These are phyloP conservation scores for Hirschioporus abietinus DNA, from an alignment of 768 basidiomycete species.

Conservation along the genomic window DNA sequence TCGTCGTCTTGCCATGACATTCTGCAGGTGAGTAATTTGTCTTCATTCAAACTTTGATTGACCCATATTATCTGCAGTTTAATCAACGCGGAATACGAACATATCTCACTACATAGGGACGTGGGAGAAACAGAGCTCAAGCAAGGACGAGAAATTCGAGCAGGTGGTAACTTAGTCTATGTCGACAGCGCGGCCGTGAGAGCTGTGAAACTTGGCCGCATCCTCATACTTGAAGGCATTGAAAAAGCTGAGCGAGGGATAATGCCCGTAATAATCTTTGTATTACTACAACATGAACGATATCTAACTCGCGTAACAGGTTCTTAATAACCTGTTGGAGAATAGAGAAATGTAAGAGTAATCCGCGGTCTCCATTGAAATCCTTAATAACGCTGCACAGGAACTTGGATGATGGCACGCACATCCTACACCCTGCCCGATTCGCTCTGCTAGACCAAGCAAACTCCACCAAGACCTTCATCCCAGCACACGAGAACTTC, in stretches of 20 bases:
- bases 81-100: constrained; percentile 65
- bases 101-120: constrained; percentile 61
- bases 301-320: constrained; percentile 9
- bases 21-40: constrained; percentile 42
- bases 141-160: constrained; percentile 61
- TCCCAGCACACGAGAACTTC: constrained; percentile 64
- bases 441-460: constrained; percentile 41
- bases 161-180: constrained; percentile 58
- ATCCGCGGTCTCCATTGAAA: not conserved
- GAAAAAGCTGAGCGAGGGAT: constrained; percentile 71
- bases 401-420: constrained; percentile 66
- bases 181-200: constrained; percentile 63
- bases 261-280: constrained; percentile 47
- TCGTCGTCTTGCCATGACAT: constrained; percentile 54
- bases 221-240: constrained; percentile 64
- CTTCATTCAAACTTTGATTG: not conserved
- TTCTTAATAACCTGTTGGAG: constrained; percentile 64
- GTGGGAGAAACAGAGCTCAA: constrained; percentile 71
- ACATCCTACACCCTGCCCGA: constrained; percentile 61
- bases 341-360: constrained; percentile 60
- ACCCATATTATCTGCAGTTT: constrained; percentile 29
- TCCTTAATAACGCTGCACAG: constrained; percentile 24
- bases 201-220: constrained; percentile 58
- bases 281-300: not conserved
- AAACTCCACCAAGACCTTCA: constrained; percentile 30